Conservation (phyloP, 2,329 filamentous ascomycete species). For the Ophiostoma piceae region DNA sequence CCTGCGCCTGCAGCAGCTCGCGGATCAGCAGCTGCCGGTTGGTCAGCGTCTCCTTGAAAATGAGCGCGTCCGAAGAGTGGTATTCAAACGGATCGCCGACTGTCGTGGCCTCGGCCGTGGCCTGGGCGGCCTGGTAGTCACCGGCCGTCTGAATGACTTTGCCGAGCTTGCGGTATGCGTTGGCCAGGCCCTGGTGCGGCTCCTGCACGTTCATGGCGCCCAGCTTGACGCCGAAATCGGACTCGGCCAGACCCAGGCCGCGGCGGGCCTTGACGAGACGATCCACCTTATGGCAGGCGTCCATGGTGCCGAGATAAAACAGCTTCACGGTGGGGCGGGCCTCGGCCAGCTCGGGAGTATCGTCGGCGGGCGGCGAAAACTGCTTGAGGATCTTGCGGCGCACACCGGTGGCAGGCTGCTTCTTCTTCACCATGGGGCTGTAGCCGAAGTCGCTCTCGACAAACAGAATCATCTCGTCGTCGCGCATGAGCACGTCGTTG, state of each 20-base stretch:
- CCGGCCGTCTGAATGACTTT: conserved; percentile 89
- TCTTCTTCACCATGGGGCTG: conserved; percentile 89
- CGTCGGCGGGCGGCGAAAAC: conserved; percentile 93
- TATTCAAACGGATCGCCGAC: conserved; percentile 91
- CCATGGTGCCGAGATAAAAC: conserved; percentile 94
- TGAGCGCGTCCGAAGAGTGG: conserved; percentile 91
- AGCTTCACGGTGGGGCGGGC: conserved; percentile 87
- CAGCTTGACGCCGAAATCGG: conserved; percentile 88
- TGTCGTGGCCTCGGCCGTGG: conserved; percentile 91
- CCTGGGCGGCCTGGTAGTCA: conserved; percentile 93
- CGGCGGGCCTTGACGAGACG: conserved; percentile 85
- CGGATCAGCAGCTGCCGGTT: conserved; percentile 95
- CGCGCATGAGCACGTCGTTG: conserved; percentile 87
- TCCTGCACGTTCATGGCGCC: conserved; percentile 84
- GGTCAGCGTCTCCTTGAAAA: conserved; percentile 95
- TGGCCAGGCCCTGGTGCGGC: conserved; percentile 77
- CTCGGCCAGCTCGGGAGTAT: conserved; percentile 88
- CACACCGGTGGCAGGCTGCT: conserved; percentile 93
- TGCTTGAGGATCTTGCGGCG: conserved; percentile 95
- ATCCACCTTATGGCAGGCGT: conserved; percentile 94
- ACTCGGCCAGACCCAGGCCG: conserved; percentile 85
- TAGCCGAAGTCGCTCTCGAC: conserved; percentile 99
- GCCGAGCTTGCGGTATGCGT: conserved; percentile 90
- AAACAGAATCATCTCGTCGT: conserved; percentile 96
- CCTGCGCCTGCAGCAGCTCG: conserved; percentile 86